Percentiles rank a stretch among this genome's conserved stretches.
phyloP scores from a whole-genome alignment of 2,329 filamentous ascomycete species.

The Chaetothyriales sp. region DNA sequence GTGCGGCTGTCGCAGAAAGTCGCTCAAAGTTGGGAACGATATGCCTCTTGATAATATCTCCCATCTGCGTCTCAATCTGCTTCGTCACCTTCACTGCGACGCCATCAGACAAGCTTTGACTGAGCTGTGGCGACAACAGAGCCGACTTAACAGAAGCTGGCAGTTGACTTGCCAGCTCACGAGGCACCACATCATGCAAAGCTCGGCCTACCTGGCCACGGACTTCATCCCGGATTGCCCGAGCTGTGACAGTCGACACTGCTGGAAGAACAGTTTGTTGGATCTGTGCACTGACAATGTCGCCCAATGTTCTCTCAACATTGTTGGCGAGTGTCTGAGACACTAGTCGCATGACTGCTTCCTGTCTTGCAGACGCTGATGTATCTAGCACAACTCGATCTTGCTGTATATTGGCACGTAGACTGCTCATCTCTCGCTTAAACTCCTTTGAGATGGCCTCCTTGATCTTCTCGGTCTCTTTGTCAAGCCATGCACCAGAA shows the following conservation, averaged over 20 bases:
- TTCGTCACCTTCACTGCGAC: constrained; percentile 51
- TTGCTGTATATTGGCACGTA: constrained; percentile 50
- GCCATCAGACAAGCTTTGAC: constrained; percentile 57
- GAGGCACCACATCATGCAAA: constrained; percentile 50
- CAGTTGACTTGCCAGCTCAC: constrained; percentile 56
- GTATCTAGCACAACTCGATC: constrained; percentile 53
- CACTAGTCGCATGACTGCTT: constrained; percentile 52
- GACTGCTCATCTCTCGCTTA: constrained; percentile 37
- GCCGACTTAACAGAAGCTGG: constrained; percentile 52
- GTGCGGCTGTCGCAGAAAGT: constrained; percentile 49
- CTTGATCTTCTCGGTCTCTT: constrained; percentile 42
- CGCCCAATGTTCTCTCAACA: constrained; percentile 59
- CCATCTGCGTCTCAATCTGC: constrained; percentile 55
- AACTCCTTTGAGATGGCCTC: constrained; percentile 31
- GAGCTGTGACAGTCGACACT: constrained; percentile 51
- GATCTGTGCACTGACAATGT: constrained; percentile 63
- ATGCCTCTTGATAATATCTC: constrained; percentile 43
- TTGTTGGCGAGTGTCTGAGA: constrained; percentile 55
- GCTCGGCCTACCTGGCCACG: constrained; percentile 51
- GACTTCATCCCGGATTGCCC: constrained; percentile 57
- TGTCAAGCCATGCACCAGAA: constrained; percentile 44
- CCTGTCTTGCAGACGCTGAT: constrained; percentile 49
- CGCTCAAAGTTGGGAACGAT: constrained; percentile 53
- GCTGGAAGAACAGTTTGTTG: constrained; percentile 60
- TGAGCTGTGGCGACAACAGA: constrained; percentile 57